Conservation (phyloP, 495 filamentous ascomycete genomes). For the Tuber umbilicatum region DNA sequence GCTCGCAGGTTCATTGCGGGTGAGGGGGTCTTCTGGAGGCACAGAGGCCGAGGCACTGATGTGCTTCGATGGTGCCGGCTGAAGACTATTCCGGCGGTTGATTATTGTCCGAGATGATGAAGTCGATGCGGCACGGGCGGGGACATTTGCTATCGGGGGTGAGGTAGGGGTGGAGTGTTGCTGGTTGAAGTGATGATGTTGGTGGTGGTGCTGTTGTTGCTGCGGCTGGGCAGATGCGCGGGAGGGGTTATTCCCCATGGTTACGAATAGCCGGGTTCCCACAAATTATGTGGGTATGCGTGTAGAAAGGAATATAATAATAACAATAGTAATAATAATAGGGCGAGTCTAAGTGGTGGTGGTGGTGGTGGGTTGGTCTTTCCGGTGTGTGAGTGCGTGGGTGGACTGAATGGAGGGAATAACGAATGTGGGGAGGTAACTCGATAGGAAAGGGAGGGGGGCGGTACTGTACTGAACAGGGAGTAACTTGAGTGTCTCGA, state of each 20-base stretch:
- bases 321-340: background rate
- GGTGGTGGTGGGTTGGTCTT: slow-evolving; percentile 2
- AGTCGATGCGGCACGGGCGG: slow-evolving; percentile 29
- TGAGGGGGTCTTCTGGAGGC: slow-evolving; percentile 22
- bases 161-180: slow-evolving; percentile 33
- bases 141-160: slow-evolving; percentile 28
- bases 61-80: slow-evolving; percentile 11
- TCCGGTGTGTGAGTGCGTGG: background rate
- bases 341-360: background rate
- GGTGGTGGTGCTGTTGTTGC: slow-evolving; percentile 25
- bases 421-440: slow-evolving; percentile 2
- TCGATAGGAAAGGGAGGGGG: background rate
- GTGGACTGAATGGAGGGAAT: background rate
- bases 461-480: background rate
- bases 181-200: slow-evolving; percentile 29
- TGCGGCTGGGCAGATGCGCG: slow-evolving; percentile 32
- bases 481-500: background rate
- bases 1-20: slow-evolving; percentile 20
- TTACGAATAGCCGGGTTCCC: slow-evolving; percentile 17
- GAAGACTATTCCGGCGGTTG: slow-evolving; percentile 29
- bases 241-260: slow-evolving; percentile 42
- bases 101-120: slow-evolving; percentile 28
- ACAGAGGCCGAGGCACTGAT: slow-evolving; percentile 11
- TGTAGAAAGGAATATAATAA: background rate
- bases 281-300: slow-evolving; percentile 2